Conservation (phyloP, 306 rosid genomes). For the Vigna trinervia region DNA sequence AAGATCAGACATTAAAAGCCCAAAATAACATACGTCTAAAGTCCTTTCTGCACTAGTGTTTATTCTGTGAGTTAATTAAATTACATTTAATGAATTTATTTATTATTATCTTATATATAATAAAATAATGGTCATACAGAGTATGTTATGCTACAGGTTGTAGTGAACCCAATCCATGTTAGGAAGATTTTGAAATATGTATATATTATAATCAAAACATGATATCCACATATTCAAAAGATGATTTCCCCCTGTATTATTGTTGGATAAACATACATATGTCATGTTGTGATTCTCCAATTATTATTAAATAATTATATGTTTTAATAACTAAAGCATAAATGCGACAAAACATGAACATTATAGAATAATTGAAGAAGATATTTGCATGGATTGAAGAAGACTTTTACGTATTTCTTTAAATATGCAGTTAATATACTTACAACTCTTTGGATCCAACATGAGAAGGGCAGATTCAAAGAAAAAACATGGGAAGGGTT, state of each 20-base stretch:
- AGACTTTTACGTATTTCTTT: not conserved
- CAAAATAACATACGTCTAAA: no score
- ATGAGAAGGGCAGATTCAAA: not conserved
- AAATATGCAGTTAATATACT: slow-evolving; percentile 19
- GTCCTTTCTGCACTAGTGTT: no score
- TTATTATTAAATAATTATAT: not conserved
- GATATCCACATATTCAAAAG: no score
- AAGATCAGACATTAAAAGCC: no score
- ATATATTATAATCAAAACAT: no score
- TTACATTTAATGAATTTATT: no score
- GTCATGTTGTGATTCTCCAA: not conserved
- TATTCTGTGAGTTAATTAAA: no score
- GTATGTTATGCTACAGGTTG: no score
- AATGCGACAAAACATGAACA: not conserved
- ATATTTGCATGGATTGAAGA: slow-evolving; percentile 41
- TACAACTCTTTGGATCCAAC: slow-evolving; percentile 23
- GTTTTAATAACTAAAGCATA: not conserved
- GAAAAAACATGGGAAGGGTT: not conserved
- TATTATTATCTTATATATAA: no score
- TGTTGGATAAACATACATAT: not conserved
- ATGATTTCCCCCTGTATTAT: not conserved
- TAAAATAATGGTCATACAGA: no score
- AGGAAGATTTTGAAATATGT: no score
- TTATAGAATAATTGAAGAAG: not conserved
- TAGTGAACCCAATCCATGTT: no score